These are phyloP conservation scores for Mortierella sp. DNA, from an alignment of 371 early-diverging fungal genomes.

Conservation along the genomic window DNA sequence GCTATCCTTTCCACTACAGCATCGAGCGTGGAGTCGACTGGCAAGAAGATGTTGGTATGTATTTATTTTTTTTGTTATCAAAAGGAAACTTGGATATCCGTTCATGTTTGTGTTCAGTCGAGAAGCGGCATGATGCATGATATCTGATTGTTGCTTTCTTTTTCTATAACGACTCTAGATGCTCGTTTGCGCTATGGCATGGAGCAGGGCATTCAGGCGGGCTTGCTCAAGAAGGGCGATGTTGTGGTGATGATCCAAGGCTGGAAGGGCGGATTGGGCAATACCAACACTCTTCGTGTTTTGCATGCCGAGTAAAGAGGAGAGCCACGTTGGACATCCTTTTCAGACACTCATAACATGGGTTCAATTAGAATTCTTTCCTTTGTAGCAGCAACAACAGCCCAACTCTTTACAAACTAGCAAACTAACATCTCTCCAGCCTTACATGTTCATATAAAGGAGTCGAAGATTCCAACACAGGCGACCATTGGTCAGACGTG, in stretches of 20 bases:
- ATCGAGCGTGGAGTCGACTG: conserved; percentile 60
- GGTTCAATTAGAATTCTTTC: too few relatives aligned
- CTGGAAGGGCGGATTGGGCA: conserved; percentile 81
- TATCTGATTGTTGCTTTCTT: neutral
- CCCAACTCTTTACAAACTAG: too few relatives aligned
- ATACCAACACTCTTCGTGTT: conserved; percentile 81
- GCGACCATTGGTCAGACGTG: too few relatives aligned
- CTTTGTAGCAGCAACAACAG: too few relatives aligned
- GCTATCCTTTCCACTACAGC: conserved; percentile 86
- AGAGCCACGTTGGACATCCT: too few relatives aligned
- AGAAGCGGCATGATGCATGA: neutral
- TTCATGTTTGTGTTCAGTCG: neutral
- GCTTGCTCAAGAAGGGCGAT: conserved; percentile 71
- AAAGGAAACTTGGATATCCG: neutral
- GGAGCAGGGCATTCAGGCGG: conserved; percentile 67
- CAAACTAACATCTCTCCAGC: too few relatives aligned
- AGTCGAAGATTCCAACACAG: neutral
- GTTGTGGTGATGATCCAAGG: conserved; percentile 79
- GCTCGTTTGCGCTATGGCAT: conserved; percentile 74
- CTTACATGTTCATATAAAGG: neutral
- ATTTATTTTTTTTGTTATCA: neutral
- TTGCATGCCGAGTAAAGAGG: conserved; percentile 58
- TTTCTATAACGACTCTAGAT: conserved; percentile 51
- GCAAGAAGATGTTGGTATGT: conserved; percentile 60
- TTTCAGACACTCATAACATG: too few relatives aligned